Percentiles rank a stretch among this genome's conserved stretches.
phyloP scores from a whole-genome alignment of 139 green algal species.

The Haematococcus lacustris region DNA sequence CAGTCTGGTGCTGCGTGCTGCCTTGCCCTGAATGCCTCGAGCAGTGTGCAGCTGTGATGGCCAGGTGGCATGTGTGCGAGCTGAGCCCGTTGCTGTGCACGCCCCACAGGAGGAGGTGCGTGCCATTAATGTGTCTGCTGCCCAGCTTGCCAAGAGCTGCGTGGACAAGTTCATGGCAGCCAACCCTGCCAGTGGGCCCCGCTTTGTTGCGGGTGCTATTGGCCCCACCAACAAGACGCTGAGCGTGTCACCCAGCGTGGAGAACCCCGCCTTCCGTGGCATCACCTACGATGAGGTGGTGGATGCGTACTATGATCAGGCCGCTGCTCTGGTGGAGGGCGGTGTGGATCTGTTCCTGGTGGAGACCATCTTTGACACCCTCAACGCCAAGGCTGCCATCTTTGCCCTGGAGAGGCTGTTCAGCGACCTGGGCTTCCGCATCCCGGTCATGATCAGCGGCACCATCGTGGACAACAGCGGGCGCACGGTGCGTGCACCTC shows the following conservation, averaged over 20 bases:
- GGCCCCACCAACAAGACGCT: conserved; percentile 96
- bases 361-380: conserved; percentile 98
- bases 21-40: too few species aligned
- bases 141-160: conserved; percentile 75
- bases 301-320: conserved; percentile 88
- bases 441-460: conserved; percentile 92
- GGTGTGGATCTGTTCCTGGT: conserved; percentile 95
- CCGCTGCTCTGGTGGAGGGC: conserved; percentile 74
- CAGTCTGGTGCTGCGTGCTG: too few species aligned
- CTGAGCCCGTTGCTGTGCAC: too few species aligned
- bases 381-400: conserved; percentile 94
- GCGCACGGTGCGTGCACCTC: conserved; percentile 50
- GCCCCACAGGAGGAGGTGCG: too few species aligned
- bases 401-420: conserved; percentile 93
- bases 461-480: conserved; percentile 95
- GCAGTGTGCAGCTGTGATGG: too few species aligned
- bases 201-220: conserved; percentile 92
- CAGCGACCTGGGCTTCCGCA: conserved; percentile 59
- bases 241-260: conserved; percentile 88
- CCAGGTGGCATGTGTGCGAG: too few species aligned
- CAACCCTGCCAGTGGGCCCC: conserved; percentile 61
- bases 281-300: conserved; percentile 96
- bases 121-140: too few species aligned
- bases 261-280: conserved; percentile 92
- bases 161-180: conserved; percentile 63